Base-by-base conservation (phyloP, 2,329 filamentous ascomycete species). In the Clonostachys solani region DNA sequence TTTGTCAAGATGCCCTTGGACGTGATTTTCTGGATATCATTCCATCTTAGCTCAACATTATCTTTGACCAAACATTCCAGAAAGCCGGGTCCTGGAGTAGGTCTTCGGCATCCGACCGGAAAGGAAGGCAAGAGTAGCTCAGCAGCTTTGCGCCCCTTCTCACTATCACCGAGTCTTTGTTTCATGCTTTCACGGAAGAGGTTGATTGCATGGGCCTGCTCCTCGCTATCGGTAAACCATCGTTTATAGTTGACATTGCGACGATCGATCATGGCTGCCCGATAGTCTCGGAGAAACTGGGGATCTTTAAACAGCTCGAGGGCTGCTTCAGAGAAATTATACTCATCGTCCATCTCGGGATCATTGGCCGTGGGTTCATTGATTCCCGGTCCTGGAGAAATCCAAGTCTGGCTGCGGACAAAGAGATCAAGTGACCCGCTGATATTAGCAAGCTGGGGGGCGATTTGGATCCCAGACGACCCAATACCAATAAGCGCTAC, bases 401-500 rank as follows among this genome's bases (percentile, higher is more conserved):
- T 62, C 67, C 67, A 74, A 8, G 68, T 68, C 2, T 69, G 71
- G 3, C 66, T 66, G 45, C 71, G 67, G 34, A 75, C 58, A 45
- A 69, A 66, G 47, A 70, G 66, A 45, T 64, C 62, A 10, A 74
- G 58, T 47, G 69, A 62, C 44, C 63, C 64, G 40, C 68, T 66
- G 29, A 44, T 29, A 10, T 38, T 23, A 6, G 23, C 37, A n/a
- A 48, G 42, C 12, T 42, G 65, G 3, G 77, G 72, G 12, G 79
- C 56, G 23, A 81, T 63, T 51, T 82, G 78, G 15, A 80, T 68
- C 1, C 75, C 77, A 1, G 75, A 77, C 17, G 77, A 68, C 6
- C 77, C 77, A 45, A 77, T 80, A 10, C 78, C 78, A 44, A 83
- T 78, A n/a, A 82, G 65, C 3, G 72, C 76, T 7, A 81, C 71